Base-by-base conservation (phyloP, 2,329 filamentous ascomycete genomes). In the Diaporthe velutina region DNA sequence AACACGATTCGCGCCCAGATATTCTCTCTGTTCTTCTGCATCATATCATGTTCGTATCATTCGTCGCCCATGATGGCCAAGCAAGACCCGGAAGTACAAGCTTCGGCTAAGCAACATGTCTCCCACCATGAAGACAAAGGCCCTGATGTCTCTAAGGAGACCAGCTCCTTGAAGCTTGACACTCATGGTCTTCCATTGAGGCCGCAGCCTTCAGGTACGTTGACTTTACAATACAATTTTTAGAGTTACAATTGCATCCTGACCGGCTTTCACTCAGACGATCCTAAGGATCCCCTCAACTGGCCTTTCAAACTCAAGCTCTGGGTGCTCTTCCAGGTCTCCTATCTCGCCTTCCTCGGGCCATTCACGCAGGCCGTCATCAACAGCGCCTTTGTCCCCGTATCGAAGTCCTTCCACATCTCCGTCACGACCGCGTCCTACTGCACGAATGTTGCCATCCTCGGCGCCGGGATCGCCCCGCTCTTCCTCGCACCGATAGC, bases 281-380 rank as follows among this genome's bases (percentile, higher is more conserved):
- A 61, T 13, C 5, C 58, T 15, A 61, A 61, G 15, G 58, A 61
- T 15, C 64, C 64, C 54, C 42, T 68, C 45, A 68, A 68, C 35
- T 68, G 64, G 64, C 33, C 64, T 3, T 54, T 28, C 30, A 10
- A 13, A 15, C 45, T 54, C 15, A 68, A 68, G 64, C 50, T 68
- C 28, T 68, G 42, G 42, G 64, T 68, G 17, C 64, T 68, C 64
- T 52, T 54, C 30, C 50, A 68, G 13, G 64, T 68, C 50, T 68
- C 42, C 25, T 68, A 54, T 25, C 42, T 68, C 42, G 64, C 64
- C 12, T 54, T 50, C 28, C 42, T 50, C 22, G 50, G 33, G 7
- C 64, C 28, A 1, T 68, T 50, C 35, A 48, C 64, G 13, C 64
- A 68, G 19, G 48, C 64, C 13, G 42, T 68, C 1, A 68, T 48